phyloP scores from a whole-genome alignment of 1,284 basidiomycete genomes.

The Sanguinoderma infundibulare region DNA sequence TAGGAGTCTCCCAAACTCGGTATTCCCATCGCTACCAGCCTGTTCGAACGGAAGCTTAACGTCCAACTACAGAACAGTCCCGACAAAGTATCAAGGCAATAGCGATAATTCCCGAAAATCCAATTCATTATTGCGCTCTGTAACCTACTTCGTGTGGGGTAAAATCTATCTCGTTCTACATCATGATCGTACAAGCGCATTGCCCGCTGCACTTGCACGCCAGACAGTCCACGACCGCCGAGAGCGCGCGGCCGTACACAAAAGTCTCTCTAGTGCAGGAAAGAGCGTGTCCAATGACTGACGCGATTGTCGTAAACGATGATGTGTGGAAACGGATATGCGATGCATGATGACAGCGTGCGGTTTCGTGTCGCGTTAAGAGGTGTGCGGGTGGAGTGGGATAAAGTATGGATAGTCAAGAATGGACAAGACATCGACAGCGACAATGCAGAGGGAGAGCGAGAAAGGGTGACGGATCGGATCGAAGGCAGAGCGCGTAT shows the following conservation, averaged over 20 bases:
- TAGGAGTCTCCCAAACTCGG: too few species aligned
- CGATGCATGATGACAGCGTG: not conserved
- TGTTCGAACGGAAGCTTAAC: too few species aligned
- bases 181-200: slow-evolving; percentile 7
- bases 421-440: not conserved
- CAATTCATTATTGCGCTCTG: slow-evolving; percentile 23
- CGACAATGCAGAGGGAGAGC: not conserved
- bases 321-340: not conserved
- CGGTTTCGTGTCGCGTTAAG: not conserved
- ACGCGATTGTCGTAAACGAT: not conserved
- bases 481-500: too few species aligned
- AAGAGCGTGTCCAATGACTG: not conserved
- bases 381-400: not conserved
- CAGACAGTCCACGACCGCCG: not conserved
- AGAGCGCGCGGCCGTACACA: not conserved
- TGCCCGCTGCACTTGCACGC: slow-evolving; percentile 2
- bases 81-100: too few species aligned
- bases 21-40: too few species aligned
- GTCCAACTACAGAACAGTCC: too few species aligned
- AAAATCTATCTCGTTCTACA: slow-evolving; percentile 12
- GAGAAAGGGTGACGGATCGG: not conserved
- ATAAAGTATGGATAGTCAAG: not conserved
- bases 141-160: slow-evolving; percentile 15
- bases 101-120: slow-evolving; percentile 2
- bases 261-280: not conserved